Conservation (phyloP, 2,329 filamentous ascomycete genomes). For the Atkinsonella hypoxylon region DNA sequence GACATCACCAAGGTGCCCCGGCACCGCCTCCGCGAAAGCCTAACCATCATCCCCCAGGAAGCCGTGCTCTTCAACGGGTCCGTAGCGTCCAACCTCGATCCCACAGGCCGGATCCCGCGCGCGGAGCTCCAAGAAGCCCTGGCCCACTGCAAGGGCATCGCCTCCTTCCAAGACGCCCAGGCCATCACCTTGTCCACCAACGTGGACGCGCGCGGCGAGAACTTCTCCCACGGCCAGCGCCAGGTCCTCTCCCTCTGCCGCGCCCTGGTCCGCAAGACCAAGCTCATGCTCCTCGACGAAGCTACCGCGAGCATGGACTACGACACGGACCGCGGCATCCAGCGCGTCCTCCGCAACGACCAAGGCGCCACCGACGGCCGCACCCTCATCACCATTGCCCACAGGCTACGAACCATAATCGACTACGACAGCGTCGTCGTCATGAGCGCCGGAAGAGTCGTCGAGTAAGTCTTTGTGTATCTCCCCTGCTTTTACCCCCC, state of each 20-base stretch:
- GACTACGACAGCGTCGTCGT: conserved; percentile 49
- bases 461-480: conserved; percentile 43
- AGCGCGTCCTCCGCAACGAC: conserved; percentile 38
- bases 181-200: conserved; percentile 28
- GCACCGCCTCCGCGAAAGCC: conserved; percentile 36
- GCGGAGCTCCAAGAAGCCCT: conserved; percentile 45
- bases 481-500: not conserved
- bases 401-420: conserved; percentile 45
- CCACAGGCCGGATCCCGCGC: conserved; percentile 43
- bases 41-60: conserved; percentile 49
- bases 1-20: conserved; percentile 42
- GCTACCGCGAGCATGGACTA: conserved; percentile 49
- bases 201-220: conserved; percentile 40
- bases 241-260: conserved; percentile 47
- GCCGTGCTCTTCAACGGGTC: conserved; percentile 44
- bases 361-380: conserved; percentile 29
- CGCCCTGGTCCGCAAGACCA: conserved; percentile 41
- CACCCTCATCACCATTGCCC: conserved; percentile 46
- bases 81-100: conserved; percentile 49
- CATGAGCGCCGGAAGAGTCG: conserved; percentile 39
- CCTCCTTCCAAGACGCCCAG: conserved; percentile 28
- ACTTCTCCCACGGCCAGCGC: conserved; percentile 46
- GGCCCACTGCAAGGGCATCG: conserved; percentile 48
- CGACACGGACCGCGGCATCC: conserved; percentile 43
- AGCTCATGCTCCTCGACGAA: conserved; percentile 45